A percentile compares a stretch with the other conserved stretches of the same genome.
Conservation (phyloP, 2,329 filamentous ascomycete species). For the Cladosporium sp. region DNA sequence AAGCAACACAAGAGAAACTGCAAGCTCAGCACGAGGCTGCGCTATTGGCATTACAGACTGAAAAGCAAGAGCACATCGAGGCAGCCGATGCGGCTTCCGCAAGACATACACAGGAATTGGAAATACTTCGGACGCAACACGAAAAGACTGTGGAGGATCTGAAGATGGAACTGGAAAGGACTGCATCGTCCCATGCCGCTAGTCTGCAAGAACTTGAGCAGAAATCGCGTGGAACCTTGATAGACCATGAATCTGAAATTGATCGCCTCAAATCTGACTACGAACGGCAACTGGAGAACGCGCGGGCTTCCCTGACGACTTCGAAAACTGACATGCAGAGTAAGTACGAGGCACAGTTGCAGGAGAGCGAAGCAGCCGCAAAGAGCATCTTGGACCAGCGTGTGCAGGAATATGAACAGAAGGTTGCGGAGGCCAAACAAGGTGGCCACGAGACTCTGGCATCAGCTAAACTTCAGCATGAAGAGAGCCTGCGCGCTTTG, state of each 20-base stretch:
- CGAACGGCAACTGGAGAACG: conserved; percentile 14
- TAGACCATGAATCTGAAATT: conserved; percentile 8
- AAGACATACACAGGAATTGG: background rate
- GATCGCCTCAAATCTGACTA: conserved; percentile 1
- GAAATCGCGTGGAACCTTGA: background rate
- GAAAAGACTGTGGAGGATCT: background rate
- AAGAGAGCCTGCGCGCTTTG: conserved; percentile 6
- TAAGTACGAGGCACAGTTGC: conserved; percentile 13
- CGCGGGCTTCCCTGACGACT: background rate
- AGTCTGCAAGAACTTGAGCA: background rate
- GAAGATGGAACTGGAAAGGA: conserved; percentile 12
- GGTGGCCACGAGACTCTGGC: conserved; percentile 14
- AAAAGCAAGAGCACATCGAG: conserved; percentile 7
- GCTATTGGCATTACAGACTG: background rate
- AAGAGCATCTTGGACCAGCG: conserved; percentile 5
- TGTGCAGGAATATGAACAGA: conserved; percentile 12
- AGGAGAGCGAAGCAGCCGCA: conserved; percentile 3
- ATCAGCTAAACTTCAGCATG: conserved; percentile 7
- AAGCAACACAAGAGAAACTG: background rate
- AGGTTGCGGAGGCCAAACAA: conserved; percentile 10
- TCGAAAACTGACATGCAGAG: conserved; percentile 8
- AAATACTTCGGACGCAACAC: background rate
- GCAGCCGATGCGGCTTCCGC: background rate
- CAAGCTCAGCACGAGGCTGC: conserved; percentile 8
- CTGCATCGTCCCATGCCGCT: background rate